These are phyloP conservation scores for Zelonia costaricensis DNA, from an alignment of 208 protist species.

Conservation along the genomic window DNA sequence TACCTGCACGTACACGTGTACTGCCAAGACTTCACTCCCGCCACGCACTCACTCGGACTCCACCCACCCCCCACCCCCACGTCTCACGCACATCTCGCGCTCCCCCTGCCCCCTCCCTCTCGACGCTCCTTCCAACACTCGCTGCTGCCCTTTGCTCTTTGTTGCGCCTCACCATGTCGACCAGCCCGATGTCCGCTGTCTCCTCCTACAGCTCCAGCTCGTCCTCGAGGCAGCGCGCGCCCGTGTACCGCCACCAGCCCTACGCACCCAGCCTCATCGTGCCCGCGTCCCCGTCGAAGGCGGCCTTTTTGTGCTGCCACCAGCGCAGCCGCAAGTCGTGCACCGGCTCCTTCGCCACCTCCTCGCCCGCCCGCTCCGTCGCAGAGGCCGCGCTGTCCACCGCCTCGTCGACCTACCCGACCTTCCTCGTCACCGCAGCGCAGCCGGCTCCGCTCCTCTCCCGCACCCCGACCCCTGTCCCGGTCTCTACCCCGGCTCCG, in stretches of 20 bases:
- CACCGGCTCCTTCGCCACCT: constrained; percentile 3
- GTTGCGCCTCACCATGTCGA: not conserved
- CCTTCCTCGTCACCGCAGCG: constrained; percentile 1
- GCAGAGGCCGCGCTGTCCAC: constrained; percentile 10
- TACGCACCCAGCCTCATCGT: constrained; percentile 51
- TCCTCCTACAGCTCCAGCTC: constrained; percentile 15
- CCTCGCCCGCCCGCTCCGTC: constrained; percentile 15
- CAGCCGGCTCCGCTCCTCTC: too few species aligned
- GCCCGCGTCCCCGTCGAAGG: constrained; percentile 19
- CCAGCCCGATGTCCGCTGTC: constrained; percentile 17
- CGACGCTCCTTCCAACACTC: too few species aligned
- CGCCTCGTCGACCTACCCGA: too few species aligned
- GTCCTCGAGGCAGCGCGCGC: constrained; percentile 2
- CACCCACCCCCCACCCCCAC: too few species aligned
- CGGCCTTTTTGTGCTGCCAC: constrained; percentile 18
- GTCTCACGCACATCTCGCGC: too few species aligned
- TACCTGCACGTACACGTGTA: too few species aligned
- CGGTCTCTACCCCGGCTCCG: constrained; percentile 1
- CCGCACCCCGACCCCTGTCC: not conserved
- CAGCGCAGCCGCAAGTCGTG: constrained; percentile 9
- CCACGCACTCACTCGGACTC: too few species aligned
- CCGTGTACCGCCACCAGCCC: constrained; percentile 65
- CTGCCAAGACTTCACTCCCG: too few species aligned
- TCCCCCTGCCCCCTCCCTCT: too few species aligned
- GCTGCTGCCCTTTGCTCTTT: too few species aligned